A percentile compares a stretch with the other conserved stretches of the same genome.
These are phyloP conservation scores for Cercospora sp. DNA, from an alignment of 2,329 filamentous ascomycete species.

Conservation along the genomic window DNA sequence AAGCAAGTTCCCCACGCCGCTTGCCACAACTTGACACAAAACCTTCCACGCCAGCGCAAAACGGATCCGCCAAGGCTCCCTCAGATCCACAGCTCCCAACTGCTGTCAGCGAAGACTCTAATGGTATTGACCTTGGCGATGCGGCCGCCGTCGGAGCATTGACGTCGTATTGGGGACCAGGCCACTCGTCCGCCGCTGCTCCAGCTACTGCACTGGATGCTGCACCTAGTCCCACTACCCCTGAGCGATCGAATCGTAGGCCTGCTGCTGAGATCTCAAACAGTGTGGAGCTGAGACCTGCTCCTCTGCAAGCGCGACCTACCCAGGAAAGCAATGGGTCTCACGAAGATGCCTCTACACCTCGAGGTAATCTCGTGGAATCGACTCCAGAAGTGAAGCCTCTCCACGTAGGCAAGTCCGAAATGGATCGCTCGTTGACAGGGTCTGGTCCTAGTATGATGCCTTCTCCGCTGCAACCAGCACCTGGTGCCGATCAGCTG, in stretches of 20 bases:
- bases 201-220: constrained; percentile 13
- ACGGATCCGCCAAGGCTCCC: constrained; percentile 19
- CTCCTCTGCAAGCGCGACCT: constrained; percentile 31
- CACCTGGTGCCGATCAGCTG: constrained; percentile 19
- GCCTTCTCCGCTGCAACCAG: constrained; percentile 12
- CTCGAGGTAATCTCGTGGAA: neutral
- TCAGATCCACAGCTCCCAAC: constrained; percentile 20
- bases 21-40: constrained; percentile 25
- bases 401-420: constrained; percentile 25
- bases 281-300: constrained; percentile 35
- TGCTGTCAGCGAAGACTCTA: constrained; percentile 28
- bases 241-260: constrained; percentile 29
- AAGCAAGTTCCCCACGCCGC: constrained; percentile 17
- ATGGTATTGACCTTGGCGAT: constrained; percentile 29
- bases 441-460: constrained; percentile 11
- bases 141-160: constrained; percentile 30
- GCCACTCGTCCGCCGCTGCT: constrained; percentile 14
- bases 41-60: constrained; percentile 15
- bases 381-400: constrained; percentile 22
- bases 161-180: constrained; percentile 33
- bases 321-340: constrained; percentile 15
- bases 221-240: constrained; percentile 23
- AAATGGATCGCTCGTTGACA: constrained; percentile 22
- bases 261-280: constrained; percentile 23
- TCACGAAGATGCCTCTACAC: neutral